A percentile compares a stretch with the other conserved stretches of the same genome.
These are phyloP conservation scores for Tinospora cordifolia DNA, from an alignment of 164 flowering plant species.

Conservation along the genomic window DNA sequence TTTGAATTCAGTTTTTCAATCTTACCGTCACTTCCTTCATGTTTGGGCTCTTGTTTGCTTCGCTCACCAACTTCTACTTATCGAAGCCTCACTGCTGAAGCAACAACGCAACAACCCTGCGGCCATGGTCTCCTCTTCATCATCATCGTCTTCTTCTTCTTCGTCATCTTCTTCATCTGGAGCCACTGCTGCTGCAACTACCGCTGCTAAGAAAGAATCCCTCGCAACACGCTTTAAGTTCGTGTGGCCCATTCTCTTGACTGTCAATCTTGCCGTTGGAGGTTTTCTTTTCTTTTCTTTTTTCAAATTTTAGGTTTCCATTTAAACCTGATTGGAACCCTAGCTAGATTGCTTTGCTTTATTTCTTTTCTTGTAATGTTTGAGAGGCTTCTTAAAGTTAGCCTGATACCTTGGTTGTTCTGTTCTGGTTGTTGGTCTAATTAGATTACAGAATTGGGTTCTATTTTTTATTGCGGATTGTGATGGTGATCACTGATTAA, in stretches of 20 bases:
- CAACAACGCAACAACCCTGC: constrained; percentile 18
- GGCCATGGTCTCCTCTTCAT: constrained; percentile 13
- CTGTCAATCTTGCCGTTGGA: constrained; percentile 66
- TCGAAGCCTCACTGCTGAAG: constrained; percentile 32
- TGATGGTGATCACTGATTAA: not conserved
- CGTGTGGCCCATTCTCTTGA: constrained; percentile 68
- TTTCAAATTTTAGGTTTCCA: not conserved
- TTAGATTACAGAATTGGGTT: not conserved
- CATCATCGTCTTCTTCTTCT: constrained; percentile 16
- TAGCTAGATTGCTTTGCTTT: not conserved
- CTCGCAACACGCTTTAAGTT: constrained; percentile 66
- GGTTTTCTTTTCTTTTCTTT: constrained; percentile 25
- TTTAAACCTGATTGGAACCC: not conserved
- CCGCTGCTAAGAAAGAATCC: constrained; percentile 52
- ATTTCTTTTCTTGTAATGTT: not conserved
- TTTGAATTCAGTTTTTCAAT: not conserved
- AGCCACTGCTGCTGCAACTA: constrained; percentile 30
- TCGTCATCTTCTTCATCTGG: constrained; percentile 28
- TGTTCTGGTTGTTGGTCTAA: not conserved
- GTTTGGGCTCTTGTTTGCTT: not conserved
- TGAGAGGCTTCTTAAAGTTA: too few species aligned
- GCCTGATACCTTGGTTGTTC: not conserved
- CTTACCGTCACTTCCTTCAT: not conserved
- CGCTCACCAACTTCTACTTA: not conserved
- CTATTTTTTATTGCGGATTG: not conserved